A percentile compares a stretch with the other conserved stretches of the same genome.
These are phyloP conservation scores for Pedinophyceae sp. DNA, from an alignment of 139 green algal species.

Conservation along the genomic window DNA sequence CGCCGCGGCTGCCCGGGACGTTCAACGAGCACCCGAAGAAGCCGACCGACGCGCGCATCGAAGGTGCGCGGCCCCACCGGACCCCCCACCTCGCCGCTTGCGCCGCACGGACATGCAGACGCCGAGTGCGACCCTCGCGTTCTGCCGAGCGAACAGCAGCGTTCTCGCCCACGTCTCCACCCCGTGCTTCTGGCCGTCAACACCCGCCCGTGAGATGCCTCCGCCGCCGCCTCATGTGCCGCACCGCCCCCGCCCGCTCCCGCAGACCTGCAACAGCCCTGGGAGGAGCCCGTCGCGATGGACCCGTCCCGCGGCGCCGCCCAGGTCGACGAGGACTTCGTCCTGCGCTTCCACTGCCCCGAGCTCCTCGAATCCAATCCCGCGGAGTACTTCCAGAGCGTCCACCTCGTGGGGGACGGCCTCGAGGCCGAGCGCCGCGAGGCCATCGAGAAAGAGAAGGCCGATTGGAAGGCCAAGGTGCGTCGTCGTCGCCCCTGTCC, in stretches of 20 bases:
- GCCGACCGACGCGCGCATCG: too few species aligned
- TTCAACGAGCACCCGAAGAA: too few species aligned
- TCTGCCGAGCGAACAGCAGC: background rate
- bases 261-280: constrained; percentile 27
- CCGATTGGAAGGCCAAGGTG: constrained; percentile 13
- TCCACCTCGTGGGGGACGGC: constrained; percentile 17
- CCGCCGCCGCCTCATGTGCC: too few species aligned
- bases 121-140: background rate
- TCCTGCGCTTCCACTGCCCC: constrained; percentile 3
- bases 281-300: constrained; percentile 14
- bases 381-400: constrained; percentile 25
- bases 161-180: background rate
- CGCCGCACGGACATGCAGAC: too few species aligned
- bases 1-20: too few species aligned
- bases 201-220: too few species aligned
- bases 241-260: too few species aligned
- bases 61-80: too few species aligned
- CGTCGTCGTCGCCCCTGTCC: too few species aligned
- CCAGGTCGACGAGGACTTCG: constrained; percentile 5
- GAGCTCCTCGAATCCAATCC: background rate
- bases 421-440: constrained; percentile 6
- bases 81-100: too few species aligned
- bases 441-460: constrained; percentile 3
- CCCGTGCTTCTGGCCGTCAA: too few species aligned
- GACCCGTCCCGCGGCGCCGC: background rate